Percentiles rank a stretch among this genome's conserved stretches.
These are phyloP conservation scores for Dalechampia spathulata DNA, from an alignment of 441 rosid genomes.

Conservation along the genomic window DNA sequence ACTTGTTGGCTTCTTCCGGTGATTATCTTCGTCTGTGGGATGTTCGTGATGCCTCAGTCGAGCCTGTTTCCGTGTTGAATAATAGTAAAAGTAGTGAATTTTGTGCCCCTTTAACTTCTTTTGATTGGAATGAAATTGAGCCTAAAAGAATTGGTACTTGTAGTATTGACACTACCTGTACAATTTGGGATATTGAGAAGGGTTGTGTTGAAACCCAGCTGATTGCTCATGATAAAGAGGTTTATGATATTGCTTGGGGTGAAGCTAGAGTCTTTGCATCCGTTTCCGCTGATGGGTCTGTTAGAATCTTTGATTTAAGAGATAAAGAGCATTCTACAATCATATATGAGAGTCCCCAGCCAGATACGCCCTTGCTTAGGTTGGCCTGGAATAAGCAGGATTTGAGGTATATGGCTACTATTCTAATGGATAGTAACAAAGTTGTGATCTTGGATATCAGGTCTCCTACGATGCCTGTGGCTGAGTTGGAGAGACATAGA, in stretches of 20 bases:
- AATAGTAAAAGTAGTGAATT: conserved; percentile 83
- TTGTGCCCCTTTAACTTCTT: conserved; percentile 91
- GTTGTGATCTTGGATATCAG: conserved; percentile 89
- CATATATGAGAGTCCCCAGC: conserved; percentile 84
- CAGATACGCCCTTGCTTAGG: conserved; percentile 78
- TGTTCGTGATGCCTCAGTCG: conserved; percentile 40
- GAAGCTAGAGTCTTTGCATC: conserved; percentile 90
- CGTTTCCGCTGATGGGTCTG: conserved; percentile 93
- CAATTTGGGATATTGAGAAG: conserved; percentile 87
- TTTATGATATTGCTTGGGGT: conserved; percentile 95
- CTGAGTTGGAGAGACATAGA: conserved; percentile 81
- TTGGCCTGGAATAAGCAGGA: conserved; percentile 98
- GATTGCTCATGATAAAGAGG: conserved; percentile 94
- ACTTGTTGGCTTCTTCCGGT: conserved; percentile 79
- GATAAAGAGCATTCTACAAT: conserved; percentile 94
- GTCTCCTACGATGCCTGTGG: conserved; percentile 81
- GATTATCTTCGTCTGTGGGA: conserved; percentile 92
- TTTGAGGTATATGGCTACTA: conserved; percentile 77
- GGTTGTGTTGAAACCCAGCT: conserved; percentile 78
- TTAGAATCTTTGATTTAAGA: conserved; percentile 74
- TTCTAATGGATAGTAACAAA: conserved; percentile 83
- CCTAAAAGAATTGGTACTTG: conserved; percentile 88
- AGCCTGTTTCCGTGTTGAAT: conserved; percentile 61
- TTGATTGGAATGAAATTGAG: conserved; percentile 93
- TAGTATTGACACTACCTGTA: conserved; percentile 89